Conservation (phyloP, 2,329 filamentous ascomycete species). For the Stemphylium lycopersici region DNA sequence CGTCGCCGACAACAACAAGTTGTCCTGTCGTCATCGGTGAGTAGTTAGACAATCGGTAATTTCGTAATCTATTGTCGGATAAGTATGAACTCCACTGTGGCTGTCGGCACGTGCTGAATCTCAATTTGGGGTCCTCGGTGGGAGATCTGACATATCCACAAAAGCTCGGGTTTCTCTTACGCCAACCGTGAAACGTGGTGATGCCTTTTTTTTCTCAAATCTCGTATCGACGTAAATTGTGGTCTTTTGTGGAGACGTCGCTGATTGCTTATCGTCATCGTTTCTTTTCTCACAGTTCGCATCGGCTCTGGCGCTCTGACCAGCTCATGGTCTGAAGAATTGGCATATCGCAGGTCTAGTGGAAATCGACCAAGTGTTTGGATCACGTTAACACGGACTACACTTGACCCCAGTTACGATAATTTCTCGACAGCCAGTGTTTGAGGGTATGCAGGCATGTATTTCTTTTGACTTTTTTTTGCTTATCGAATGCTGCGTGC, state of each 20-base stretch:
- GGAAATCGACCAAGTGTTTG: not conserved
- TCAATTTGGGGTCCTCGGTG: not conserved
- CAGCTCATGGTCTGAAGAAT: not conserved
- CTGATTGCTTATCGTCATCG: not conserved
- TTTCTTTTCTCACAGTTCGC: not conserved
- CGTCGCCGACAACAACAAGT: too few relatives aligned
- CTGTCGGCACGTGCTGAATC: not conserved
- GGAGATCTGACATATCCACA: not conserved
- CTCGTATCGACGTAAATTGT: not conserved
- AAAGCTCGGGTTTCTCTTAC: not conserved
- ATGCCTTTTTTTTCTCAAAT: not conserved
- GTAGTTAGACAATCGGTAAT: not conserved
- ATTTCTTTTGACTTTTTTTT: not conserved
- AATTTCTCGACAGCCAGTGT: not conserved
- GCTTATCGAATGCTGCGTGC: not conserved
- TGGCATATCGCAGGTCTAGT: not conserved
- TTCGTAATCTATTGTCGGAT: not conserved
- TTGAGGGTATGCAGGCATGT: not conserved
- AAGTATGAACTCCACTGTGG: not conserved
- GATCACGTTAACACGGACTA: not conserved
- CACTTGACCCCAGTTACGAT: not conserved
- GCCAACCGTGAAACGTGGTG: not conserved
- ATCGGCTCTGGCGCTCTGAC: not conserved
- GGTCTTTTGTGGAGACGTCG: not conserved
- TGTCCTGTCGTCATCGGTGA: constrained; percentile 1